phyloP scores from a whole-genome alignment of 176 grass and related monocot species.

The Puya raimondii region DNA sequence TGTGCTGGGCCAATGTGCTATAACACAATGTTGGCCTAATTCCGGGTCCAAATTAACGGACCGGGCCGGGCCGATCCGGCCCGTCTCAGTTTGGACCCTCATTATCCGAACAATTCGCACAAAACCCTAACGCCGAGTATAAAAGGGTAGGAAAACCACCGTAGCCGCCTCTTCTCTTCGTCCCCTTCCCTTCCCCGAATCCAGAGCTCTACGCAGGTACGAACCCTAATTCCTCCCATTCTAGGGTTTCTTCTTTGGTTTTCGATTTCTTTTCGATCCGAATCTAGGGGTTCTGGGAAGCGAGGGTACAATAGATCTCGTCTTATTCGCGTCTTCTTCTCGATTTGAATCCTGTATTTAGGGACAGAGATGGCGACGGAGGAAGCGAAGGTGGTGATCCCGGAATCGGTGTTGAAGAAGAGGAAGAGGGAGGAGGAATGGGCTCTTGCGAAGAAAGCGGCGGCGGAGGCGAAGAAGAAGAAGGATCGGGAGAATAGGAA shows the following conservation, averaged over 20 bases:
- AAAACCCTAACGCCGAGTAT: background rate
- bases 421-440: slow-evolving; percentile 15
- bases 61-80: too few species aligned
- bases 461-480: slow-evolving; percentile 9
- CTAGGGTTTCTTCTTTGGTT: background rate
- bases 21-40: too few species aligned
- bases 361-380: background rate
- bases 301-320: background rate
- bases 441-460: slow-evolving; percentile 6
- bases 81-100: too few species aligned
- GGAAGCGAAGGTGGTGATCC: slow-evolving; percentile 9
- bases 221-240: background rate
- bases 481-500: slow-evolving; percentile 14
- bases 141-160: background rate
- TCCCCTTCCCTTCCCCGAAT: background rate
- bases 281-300: background rate
- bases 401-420: slow-evolving; percentile 25
- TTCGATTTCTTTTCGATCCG: background rate
- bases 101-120: too few species aligned
- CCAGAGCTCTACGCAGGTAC: background rate
- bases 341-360: background rate
- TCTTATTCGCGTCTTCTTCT: background rate
- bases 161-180: background rate
- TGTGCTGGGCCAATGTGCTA: too few species aligned
- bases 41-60: too few species aligned